Evolutionary conservation across 192 early-diverging fungal species (phyloP).

Genomic region (Bifiguratus adelaidae): DNA sequence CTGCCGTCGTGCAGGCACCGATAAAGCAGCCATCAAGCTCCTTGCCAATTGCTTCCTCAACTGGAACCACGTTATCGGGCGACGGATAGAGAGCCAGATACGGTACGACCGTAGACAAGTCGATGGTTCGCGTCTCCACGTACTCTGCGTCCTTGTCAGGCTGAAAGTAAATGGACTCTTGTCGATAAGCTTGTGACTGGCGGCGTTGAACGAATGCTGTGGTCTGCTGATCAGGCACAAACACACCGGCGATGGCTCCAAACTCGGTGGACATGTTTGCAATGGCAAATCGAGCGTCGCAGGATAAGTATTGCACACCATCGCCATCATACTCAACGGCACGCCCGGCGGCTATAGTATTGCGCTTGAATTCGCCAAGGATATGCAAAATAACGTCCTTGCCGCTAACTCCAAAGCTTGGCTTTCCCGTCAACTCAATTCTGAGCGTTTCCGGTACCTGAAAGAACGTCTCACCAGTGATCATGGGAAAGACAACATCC

Average conservation of each 20-base stretch:
- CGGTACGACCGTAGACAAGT: conserved; percentile 58
- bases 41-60: conserved; percentile 41
- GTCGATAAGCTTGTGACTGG: conserved; percentile 58
- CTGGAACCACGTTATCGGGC: conserved; percentile 66
- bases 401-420: conserved; percentile 71
- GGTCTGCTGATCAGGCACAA: conserved; percentile 63
- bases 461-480: conserved; percentile 76
- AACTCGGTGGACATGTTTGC: conserved; percentile 83
- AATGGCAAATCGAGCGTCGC: conserved; percentile 73
- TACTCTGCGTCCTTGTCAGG: conserved; percentile 67
- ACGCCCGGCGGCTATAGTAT: conserved; percentile 72
- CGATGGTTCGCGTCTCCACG: conserved; percentile 68
- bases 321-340: conserved; percentile 71
- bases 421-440: conserved; percentile 61
- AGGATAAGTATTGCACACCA: conserved; percentile 68
- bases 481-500: conserved; percentile 74
- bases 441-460: conserved; percentile 74
- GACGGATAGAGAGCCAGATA: conserved; percentile 61
- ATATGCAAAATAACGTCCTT: conserved; percentile 76
- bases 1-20: conserved; percentile 74
- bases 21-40: conserved; percentile 74
- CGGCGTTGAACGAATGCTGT: conserved; percentile 64
- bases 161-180: conserved; percentile 59
- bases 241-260: conserved; percentile 79
- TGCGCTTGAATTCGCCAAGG: conserved; percentile 72